These are phyloP conservation scores for Ophiostoma ulmi DNA, from an alignment of 2,329 filamentous ascomycete genomes.

Conservation along the genomic window DNA sequence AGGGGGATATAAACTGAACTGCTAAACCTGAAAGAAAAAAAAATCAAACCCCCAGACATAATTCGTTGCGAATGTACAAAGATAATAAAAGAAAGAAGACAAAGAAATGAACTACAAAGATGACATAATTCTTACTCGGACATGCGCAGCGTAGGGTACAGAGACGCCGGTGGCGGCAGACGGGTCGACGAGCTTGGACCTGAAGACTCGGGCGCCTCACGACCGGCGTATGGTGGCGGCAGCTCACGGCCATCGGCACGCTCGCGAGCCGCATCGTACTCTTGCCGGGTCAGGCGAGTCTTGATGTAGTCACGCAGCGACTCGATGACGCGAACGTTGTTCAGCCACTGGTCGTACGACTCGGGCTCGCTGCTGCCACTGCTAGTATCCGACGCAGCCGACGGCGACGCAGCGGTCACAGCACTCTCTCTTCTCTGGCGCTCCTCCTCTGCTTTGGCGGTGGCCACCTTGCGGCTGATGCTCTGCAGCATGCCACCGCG, in stretches of 20 bases:
- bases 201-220: constrained; percentile 32
- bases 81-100: background rate
- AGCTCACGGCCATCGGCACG: background rate
- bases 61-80: constrained; percentile 16
- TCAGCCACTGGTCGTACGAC: constrained; percentile 59
- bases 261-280: constrained; percentile 41
- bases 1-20: constrained; percentile 7
- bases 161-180: constrained; percentile 20
- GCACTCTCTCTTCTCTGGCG: constrained; percentile 33
- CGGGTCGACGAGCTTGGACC: constrained; percentile 30
- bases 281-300: constrained; percentile 51
- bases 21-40: background rate
- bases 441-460: constrained; percentile 12
- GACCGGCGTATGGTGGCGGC: constrained; percentile 4
- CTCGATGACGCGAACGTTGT: constrained; percentile 62
- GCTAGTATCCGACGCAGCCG: constrained; percentile 50
- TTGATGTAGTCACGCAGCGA: constrained; percentile 54
- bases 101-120: background rate
- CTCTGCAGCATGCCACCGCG: constrained; percentile 64
- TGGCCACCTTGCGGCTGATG: constrained; percentile 41
- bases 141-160: constrained; percentile 28
- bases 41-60: background rate
- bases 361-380: constrained; percentile 51
- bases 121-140: constrained; percentile 1
- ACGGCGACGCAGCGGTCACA: constrained; percentile 48